Conservation (phyloP, 2,329 filamentous ascomycete species). For the Pseudogymnoascus sp. region DNA sequence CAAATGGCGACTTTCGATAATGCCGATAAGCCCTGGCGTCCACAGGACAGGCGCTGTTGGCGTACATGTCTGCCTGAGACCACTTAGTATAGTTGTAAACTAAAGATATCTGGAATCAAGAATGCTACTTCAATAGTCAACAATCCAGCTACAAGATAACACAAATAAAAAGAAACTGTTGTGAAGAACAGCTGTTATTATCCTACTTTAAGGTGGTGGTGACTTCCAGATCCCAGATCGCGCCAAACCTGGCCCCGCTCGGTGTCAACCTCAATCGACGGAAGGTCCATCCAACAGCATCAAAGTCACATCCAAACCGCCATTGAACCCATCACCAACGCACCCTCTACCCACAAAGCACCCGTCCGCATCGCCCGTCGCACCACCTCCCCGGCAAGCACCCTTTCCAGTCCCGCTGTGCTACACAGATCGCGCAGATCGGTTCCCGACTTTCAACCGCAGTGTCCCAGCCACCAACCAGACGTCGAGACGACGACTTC, state of each 20-base stretch:
- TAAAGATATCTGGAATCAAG: not conserved
- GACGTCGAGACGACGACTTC: not conserved
- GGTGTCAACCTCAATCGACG: not conserved
- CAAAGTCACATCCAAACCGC: not conserved
- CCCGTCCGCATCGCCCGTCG: not conserved
- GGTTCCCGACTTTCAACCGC: not conserved
- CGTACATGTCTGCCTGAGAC: not conserved
- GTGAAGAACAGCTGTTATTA: not conserved
- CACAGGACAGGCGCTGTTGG: not conserved
- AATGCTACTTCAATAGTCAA: not conserved
- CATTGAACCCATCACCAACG: not conserved
- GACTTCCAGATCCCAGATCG: not conserved
- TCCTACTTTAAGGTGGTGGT: not conserved
- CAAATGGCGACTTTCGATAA: slow-evolving; percentile 6
- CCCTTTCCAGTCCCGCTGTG: not conserved
- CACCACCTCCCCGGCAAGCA: not conserved
- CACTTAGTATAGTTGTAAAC: not conserved
- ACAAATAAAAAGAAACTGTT: not conserved
- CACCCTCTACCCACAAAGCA: not conserved
- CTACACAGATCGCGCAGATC: slow-evolving; percentile 2
- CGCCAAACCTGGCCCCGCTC: not conserved
- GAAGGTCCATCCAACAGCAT: not conserved
- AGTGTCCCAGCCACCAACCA: not conserved
- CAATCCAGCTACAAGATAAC: not conserved
- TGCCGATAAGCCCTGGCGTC: not conserved